Base-by-base conservation (phyloP, 768 basidiomycete species). In the Scleroderma bovista region DNA sequence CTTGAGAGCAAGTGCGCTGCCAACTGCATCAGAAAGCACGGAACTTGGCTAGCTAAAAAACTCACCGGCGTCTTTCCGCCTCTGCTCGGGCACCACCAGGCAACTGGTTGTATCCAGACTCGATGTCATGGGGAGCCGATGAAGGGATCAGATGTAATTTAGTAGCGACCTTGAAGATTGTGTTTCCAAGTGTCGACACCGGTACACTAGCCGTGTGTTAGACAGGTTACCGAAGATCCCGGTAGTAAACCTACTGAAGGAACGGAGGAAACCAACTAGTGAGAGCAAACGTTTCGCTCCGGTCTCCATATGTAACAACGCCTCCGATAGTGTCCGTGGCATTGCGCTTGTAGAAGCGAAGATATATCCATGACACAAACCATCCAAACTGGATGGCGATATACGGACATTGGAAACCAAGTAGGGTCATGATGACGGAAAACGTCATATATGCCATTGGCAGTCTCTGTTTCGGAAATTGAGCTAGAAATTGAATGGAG, bases 361-460 rank as follows among this genome's bases (percentile, higher is more conserved):
- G 79, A 70, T 96, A 99, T 47, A 90, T 76, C 88, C 93, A 99
- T 29, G 88, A 80, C 8, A 93, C 88, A 50, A 96, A 86, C 93
- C 95, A 99, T n/a, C 95, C 96, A 65, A 97, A 99, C 63, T 99
- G 96, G 55, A 98, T 93, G 61, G 93, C 72, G 45, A 94, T 91
- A 74, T 83, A 95, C 15, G 92, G 93, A 50, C 83, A 86, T 64
- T 93, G 93, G 70, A 85, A 85, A 19, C 92, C 93, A 40, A 93
- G 51, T 43, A 95, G 57, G 54, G 84, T 86, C 70, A 92, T 74
- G 23, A 96, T 77, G 52, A 88, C 92, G 10, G 94, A 97, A 50
- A 97, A 68, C 2, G 89, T 86, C 51, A 98, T 77, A 68, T 97
- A 93, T 31, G 84, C 81, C 85, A 97, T 96, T n/a, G 95, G 95